Conservation (phyloP, 345 rosid species). For the Arabidopsis thaliana region TAIR10.1 NC_003070.9:27602001-27602500, state of each 20-base stretch:
- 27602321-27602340: conserved; percentile 31
- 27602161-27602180: conserved; percentile 80
- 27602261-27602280: conserved; percentile 90
- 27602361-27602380: conserved; percentile 16
- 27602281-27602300: conserved; percentile 45
- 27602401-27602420: conserved; percentile 15
- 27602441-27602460: conserved; percentile 40
- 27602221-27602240: conserved; percentile 96
- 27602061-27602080: conserved; percentile 5
- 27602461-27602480: conserved; percentile 44
- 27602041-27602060: neutral
- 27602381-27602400: conserved; percentile 13
- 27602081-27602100: conserved; percentile 95
- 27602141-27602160: conserved; percentile 93
- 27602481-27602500: conserved; percentile 35
- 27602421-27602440: conserved; percentile 24
- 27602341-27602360: conserved; percentile 23
- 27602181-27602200: conserved; percentile 84
- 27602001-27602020: conserved; percentile 31
- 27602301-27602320: conserved; percentile 23
- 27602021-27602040: conserved; percentile 10
- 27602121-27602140: conserved; percentile 86
- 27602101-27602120: conserved; percentile 97
- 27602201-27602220: conserved; percentile 83
- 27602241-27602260: conserved; percentile 99